Base-by-base conservation (phyloP, 768 basidiomycete species). In the Hygrocybe punicea region DNA sequence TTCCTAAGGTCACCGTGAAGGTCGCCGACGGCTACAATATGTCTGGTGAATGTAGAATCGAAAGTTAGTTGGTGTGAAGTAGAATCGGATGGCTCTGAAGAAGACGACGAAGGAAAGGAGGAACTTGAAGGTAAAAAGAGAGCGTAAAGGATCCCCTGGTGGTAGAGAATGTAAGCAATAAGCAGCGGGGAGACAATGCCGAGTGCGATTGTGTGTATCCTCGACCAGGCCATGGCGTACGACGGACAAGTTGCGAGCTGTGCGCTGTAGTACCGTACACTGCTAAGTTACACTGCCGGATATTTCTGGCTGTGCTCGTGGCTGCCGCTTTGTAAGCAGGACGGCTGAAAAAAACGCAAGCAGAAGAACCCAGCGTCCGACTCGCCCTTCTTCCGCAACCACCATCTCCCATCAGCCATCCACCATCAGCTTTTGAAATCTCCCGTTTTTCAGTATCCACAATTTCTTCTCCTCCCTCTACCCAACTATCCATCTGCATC, bases 1-100 rank as follows among this genome's bases (percentile, higher is more conserved):
- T 95, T 96, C 0, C 77, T 75, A 25, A 91, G 65, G 73, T 97
- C 93, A 0, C 96, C 94, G 63, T 98, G 96, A 34, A 98, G 72
- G 63, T 98, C 96, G 0, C 93, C 94, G 0, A 97, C 87, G 10
- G 92, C 94, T 0, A 96, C 84, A 21, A 98, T 89, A 59, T 82
- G 83, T 6, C 80, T 70, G 39, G 69, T 70, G 60, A 77, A 81
- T 6, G 74, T 33, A 16, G 5, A 29, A 14, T 19, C 40, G 40
- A 6, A 4, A 4, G 14, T 4, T 34, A 6, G 24, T 34, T 10
- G 24, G 14, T 44, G 0, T 16, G 11, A 21, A 33, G 14, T 14
- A 16, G 17, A 17, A 23, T 24, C 14, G 16, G 42, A 8, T 11
- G 33, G 25, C 21, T 39, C 6, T 16, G n/a, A 34, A 35, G 39